Evolutionary conservation across 2,329 filamentous ascomycete species (phyloP).

Genomic region (Helminthosporium solani): DNA sequence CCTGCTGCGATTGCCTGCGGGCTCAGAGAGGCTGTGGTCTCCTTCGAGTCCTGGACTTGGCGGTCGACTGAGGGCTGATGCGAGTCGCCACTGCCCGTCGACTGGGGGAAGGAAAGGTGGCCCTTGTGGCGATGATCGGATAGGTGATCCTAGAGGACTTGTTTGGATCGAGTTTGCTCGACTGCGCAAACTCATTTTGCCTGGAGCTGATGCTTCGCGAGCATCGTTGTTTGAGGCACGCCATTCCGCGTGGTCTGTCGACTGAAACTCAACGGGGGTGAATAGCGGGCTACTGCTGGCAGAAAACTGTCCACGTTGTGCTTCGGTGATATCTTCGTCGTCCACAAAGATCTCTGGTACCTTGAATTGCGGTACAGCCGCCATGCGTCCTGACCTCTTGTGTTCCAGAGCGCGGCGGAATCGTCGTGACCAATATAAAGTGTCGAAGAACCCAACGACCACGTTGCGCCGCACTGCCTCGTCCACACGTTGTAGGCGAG

Average conservation of each 20-base stretch:
- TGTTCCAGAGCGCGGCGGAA: conserved; percentile 75
- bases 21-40: conserved; percentile 26
- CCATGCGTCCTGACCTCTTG: conserved; percentile 73
- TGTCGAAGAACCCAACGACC: conserved; percentile 95
- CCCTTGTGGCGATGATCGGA: conserved; percentile 21
- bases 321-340: conserved; percentile 62
- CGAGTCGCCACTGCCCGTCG: conserved; percentile 49
- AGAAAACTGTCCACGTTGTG: conserved; percentile 38
- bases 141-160: conserved; percentile 35
- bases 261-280: conserved; percentile 30
- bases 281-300: conserved; percentile 37
- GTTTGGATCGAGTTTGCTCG: conserved; percentile 43
- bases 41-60: conserved; percentile 36
- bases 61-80: conserved; percentile 44
- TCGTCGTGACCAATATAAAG: conserved; percentile 79
- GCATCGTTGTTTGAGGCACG: conserved; percentile 29
- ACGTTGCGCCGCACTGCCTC: conserved; percentile 89
- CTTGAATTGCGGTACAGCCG: conserved; percentile 72
- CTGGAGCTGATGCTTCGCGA: conserved; percentile 28
- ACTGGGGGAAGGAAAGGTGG: conserved; percentile 33
- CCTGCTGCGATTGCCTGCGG: conserved; percentile 57
- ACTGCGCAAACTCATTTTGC: conserved; percentile 35
- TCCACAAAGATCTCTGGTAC: conserved; percentile 91
- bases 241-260: conserved; percentile 21
- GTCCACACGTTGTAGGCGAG: conserved; percentile 87